Evolutionary conservation across 1,139 yeast genomes (phyloP).

Genomic region (Debaryomyces udenii): DNA sequence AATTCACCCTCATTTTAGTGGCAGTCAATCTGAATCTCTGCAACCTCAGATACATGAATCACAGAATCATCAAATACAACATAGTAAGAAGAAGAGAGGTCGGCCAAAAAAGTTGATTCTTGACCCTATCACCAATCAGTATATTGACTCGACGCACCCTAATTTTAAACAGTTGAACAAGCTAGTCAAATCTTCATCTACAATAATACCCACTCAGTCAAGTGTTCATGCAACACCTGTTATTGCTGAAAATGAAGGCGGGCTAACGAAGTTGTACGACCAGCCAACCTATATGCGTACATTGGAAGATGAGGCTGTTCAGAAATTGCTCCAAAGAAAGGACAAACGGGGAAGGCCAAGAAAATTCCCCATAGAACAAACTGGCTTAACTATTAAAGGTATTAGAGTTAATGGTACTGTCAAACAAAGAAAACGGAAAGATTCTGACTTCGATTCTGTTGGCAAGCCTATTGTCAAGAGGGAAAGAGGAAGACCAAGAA

Average conservation of each 20-base stretch:
- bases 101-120: conserved; percentile 48
- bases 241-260: conserved; percentile 9
- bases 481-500: conserved; percentile 24
- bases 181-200: conserved; percentile 27
- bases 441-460: conserved; percentile 24
- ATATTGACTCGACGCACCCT: conserved; percentile 48
- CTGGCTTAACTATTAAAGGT: conserved; percentile 52
- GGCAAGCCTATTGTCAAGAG: conserved; percentile 17
- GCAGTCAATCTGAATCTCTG: conserved; percentile 6
- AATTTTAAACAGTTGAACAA: conserved; percentile 45
- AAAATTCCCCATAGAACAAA: conserved; percentile 52
- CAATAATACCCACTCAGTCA: conserved; percentile 9
- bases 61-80: conserved; percentile 15
- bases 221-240: background rate
- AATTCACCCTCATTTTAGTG: background rate
- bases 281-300: conserved; percentile 34
- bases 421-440: conserved; percentile 27
- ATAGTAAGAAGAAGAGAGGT: conserved; percentile 44
- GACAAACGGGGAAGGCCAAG: conserved; percentile 56
- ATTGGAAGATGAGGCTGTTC: conserved; percentile 42
- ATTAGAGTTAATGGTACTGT: conserved; percentile 45
- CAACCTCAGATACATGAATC: conserved; percentile 13
- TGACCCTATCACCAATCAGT: conserved; percentile 46
- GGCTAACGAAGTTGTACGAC: conserved; percentile 27
- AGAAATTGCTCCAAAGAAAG: conserved; percentile 42